Conservation (phyloP, 768 basidiomycete species). For the Lentinula boryana region DNA sequence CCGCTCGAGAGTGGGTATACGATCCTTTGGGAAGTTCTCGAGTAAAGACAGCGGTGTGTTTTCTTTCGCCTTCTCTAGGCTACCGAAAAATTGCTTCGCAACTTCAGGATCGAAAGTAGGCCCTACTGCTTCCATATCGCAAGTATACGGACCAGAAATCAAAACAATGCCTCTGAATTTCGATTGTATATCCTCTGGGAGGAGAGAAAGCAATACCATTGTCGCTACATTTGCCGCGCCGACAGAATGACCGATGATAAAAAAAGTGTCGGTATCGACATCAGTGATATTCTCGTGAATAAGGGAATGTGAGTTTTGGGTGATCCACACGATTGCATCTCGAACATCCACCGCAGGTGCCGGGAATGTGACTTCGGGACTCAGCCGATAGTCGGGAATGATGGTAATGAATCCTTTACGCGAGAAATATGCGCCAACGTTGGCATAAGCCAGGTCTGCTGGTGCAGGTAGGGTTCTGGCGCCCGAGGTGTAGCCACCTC, state of each 20-base stretch:
- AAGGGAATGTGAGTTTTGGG: conserved; percentile 28
- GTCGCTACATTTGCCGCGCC: conserved; percentile 48
- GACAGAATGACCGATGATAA: conserved; percentile 57
- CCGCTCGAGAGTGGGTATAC: conserved; percentile 35
- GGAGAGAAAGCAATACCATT: conserved; percentile 30
- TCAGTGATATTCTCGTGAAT: conserved; percentile 20
- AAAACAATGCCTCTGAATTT: conserved; percentile 41
- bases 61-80: conserved; percentile 26
- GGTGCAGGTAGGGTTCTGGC: conserved; percentile 27
- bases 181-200: conserved; percentile 24
- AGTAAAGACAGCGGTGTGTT: conserved; percentile 38
- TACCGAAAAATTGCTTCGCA: conserved; percentile 32
- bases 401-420: conserved; percentile 53
- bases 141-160: conserved; percentile 39
- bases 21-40: conserved; percentile 24
- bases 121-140: conserved; percentile 17
- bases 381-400: conserved; percentile 65
- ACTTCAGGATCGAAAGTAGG: conserved; percentile 20
- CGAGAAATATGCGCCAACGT: conserved; percentile 58
- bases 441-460: conserved; percentile 46
- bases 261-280: conserved; percentile 36
- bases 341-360: conserved; percentile 49
- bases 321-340: conserved; percentile 52
- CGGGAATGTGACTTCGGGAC: conserved; percentile 52
- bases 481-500: conserved; percentile 56